Conservation (phyloP, 164 flowering plant species). For the Liquidambar formosana region DNA sequence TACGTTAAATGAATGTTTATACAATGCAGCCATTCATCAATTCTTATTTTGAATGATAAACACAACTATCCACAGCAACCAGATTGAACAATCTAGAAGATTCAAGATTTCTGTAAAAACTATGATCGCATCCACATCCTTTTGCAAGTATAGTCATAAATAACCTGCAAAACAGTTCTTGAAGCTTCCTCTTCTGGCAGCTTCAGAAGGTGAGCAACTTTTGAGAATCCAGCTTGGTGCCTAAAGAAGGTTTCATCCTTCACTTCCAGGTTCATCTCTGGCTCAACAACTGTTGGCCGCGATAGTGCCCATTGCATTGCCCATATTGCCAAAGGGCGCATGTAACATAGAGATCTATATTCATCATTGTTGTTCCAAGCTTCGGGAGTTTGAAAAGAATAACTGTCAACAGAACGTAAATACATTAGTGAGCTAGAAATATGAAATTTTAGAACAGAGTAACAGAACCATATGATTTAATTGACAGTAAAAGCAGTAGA, state of each 20-base stretch:
- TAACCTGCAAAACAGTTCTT: conserved; percentile 41
- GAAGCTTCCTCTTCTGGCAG: conserved; percentile 51
- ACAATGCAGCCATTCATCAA: not conserved
- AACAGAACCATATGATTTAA: no score
- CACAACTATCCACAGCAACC: not conserved
- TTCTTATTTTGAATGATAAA: not conserved
- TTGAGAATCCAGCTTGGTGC: conserved; percentile 58
- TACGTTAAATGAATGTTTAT: no score
- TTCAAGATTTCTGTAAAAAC: conserved; percentile 1
- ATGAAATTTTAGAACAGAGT: no score
- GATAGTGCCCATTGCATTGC: conserved; percentile 94
- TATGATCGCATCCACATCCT: conserved; percentile 31
- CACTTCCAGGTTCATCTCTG: conserved; percentile 24
- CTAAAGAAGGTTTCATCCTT: conserved; percentile 22
- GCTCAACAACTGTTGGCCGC: conserved; percentile 32
- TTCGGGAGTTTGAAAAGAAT: conserved; percentile 90
- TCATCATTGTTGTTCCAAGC: conserved; percentile 67
- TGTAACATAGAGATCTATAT: conserved; percentile 69
- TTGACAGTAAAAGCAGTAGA: no score
- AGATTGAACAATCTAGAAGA: not conserved
- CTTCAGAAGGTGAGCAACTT: conserved; percentile 68
- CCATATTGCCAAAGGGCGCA: conserved; percentile 96
- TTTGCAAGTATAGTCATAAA: conserved; percentile 70
- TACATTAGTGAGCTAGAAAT: not conserved
- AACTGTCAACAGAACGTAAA: conserved; percentile 35